Conservation (phyloP, 371 early-diverging fungal species). For the Lichtheimia ornata region DNA sequence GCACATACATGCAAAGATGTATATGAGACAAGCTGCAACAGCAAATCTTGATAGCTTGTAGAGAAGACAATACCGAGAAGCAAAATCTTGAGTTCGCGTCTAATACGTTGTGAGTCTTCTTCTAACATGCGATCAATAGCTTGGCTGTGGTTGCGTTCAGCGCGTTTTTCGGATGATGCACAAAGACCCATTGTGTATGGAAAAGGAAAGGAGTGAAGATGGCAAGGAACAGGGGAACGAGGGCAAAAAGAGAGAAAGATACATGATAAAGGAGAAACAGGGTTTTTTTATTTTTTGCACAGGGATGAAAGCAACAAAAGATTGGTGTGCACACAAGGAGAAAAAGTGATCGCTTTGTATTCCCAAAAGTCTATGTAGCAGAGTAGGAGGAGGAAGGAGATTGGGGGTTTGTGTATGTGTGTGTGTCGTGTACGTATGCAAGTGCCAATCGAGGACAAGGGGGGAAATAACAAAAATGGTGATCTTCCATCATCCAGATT, state of each 20-base stretch:
- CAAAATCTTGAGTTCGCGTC: constrained; percentile 74
- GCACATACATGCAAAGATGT: not conserved
- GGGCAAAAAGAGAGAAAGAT: not conserved
- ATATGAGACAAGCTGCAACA: not conserved
- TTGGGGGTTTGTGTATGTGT: constrained; percentile 1
- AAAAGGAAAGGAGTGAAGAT: constrained; percentile 1
- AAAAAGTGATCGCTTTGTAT: not conserved
- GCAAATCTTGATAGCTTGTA: not conserved
- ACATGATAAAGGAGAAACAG: constrained; percentile 1
- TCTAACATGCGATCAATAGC: constrained; percentile 66
- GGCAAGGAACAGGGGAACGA: constrained; percentile 6
- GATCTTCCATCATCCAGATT: not conserved
- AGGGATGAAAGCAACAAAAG: constrained; percentile 1
- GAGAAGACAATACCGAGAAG: constrained; percentile 56
- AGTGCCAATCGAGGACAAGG: too few species aligned
- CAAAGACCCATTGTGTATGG: constrained; percentile 60
- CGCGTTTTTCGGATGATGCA: constrained; percentile 67
- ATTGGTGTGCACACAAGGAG: not conserved
- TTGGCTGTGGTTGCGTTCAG: constrained; percentile 53
- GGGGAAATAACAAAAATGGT: too few species aligned
- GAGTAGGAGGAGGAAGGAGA: not conserved
- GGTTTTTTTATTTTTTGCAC: constrained; percentile 6
- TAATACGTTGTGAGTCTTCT: constrained; percentile 55
- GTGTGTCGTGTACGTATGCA: too few species aligned
- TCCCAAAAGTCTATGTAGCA: not conserved